Evolutionary conservation across 345 rosid genomes (phyloP).

Genomic region (Eutrema japonicum): DNA sequence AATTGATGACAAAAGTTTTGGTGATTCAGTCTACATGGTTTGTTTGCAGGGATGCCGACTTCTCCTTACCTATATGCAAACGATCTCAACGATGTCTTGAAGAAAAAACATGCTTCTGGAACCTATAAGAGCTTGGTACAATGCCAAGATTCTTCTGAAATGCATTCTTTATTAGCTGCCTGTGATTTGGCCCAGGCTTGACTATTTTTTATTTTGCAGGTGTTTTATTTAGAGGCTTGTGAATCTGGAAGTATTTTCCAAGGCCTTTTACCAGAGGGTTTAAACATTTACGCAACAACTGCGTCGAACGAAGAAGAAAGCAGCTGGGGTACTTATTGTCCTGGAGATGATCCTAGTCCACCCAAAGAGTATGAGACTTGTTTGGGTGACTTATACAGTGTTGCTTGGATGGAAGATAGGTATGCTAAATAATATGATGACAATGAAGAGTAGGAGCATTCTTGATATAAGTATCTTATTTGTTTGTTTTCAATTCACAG

Average conservation of each 20-base stretch:
- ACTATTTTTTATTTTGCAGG: slow-evolving; percentile 46
- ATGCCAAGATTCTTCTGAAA: slow-evolving; percentile 16
- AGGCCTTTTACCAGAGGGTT: slow-evolving; percentile 89
- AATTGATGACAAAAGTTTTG: not conserved
- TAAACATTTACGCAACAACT: slow-evolving; percentile 93
- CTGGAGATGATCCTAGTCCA: slow-evolving; percentile 83
- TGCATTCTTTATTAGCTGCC: not conserved
- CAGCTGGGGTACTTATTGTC: slow-evolving; percentile 99
- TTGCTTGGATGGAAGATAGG: slow-evolving; percentile 99
- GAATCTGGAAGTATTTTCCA: slow-evolving; percentile 99
- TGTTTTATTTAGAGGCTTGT: slow-evolving; percentile 98
- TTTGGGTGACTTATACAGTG: slow-evolving; percentile 95
- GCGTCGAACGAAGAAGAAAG: slow-evolving; percentile 92
- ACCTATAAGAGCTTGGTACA: slow-evolving; percentile 85
- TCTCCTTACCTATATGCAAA: slow-evolving; percentile 75
- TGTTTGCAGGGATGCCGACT: slow-evolving; percentile 88
- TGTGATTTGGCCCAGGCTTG: not conserved
- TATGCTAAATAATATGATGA: slow-evolving; percentile 14
- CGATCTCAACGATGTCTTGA: slow-evolving; percentile 73
- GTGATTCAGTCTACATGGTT: slow-evolving; percentile 18
- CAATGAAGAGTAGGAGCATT: no score
- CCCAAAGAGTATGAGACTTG: slow-evolving; percentile 93
- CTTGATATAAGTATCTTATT: not conserved
- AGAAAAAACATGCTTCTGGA: slow-evolving; percentile 83
- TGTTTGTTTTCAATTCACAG: slow-evolving; percentile 38